phyloP scores from a whole-genome alignment of 768 basidiomycete genomes.

The Lactarius deliciosus region DNA sequence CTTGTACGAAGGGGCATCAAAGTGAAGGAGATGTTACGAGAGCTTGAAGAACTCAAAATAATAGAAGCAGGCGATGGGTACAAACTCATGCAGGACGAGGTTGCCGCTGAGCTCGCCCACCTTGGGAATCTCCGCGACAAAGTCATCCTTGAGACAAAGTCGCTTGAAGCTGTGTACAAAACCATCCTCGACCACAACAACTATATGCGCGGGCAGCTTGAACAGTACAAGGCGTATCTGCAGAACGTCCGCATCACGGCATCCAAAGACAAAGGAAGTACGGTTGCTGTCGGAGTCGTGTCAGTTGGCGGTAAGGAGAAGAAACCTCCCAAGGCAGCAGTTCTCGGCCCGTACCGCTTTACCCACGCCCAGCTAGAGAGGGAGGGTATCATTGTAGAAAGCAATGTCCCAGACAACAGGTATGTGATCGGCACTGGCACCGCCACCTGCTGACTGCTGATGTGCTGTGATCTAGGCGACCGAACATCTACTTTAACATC shows the following conservation, averaged over 20 bases:
- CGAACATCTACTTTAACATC: slow-evolving; percentile 99
- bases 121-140: slow-evolving; percentile 96
- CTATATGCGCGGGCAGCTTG: slow-evolving; percentile 92
- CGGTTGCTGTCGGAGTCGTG: slow-evolving; percentile 90
- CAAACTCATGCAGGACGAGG: slow-evolving; percentile 97
- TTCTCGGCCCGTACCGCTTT: slow-evolving; percentile 94
- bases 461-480: slow-evolving; percentile 55
- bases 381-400: slow-evolving; percentile 98
- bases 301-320: slow-evolving; percentile 97
- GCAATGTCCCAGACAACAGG: slow-evolving; percentile 98
- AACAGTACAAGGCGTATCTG: slow-evolving; percentile 99
- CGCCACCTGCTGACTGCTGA: slow-evolving; percentile 24
- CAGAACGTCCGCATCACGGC: slow-evolving; percentile 94
- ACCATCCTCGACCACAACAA: slow-evolving; percentile 99
- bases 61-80: slow-evolving; percentile 82
- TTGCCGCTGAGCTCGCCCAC: slow-evolving; percentile 91
- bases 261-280: slow-evolving; percentile 83
- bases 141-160: slow-evolving; percentile 87
- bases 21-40: slow-evolving; percentile 98
- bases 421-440: slow-evolving; percentile 39
- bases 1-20: slow-evolving; percentile 98
- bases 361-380: slow-evolving; percentile 98
- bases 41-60: slow-evolving; percentile 87
- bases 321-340: slow-evolving; percentile 80
- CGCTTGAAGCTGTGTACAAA: slow-evolving; percentile 96